phyloP scores from a whole-genome alignment of 2,329 filamentous ascomycete species.

The Orbilia javanica region DNA sequence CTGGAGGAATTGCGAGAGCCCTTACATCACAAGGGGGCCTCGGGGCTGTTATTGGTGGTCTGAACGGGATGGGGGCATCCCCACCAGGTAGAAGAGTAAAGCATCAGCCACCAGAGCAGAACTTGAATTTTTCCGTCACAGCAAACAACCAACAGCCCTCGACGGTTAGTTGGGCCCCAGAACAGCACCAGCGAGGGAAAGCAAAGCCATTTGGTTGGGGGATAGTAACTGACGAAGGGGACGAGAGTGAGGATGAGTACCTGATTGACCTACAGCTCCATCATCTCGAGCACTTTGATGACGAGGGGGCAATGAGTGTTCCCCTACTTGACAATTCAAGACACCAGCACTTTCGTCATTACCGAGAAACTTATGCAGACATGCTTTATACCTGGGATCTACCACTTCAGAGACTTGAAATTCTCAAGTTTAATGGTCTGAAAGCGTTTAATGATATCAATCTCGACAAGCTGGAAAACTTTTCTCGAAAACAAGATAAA shows the following conservation, averaged over 20 bases:
- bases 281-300: slow-evolving; percentile 76
- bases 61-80: slow-evolving; percentile 45
- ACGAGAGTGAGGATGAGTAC: slow-evolving; percentile 43
- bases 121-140: not conserved
- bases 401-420: slow-evolving; percentile 74
- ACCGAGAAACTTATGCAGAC: slow-evolving; percentile 76
- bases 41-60: slow-evolving; percentile 44
- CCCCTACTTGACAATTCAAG: slow-evolving; percentile 71
- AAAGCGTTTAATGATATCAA: slow-evolving; percentile 64
- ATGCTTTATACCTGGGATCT: slow-evolving; percentile 76
- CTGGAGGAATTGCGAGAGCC: slow-evolving; percentile 48
- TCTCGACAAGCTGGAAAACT: slow-evolving; percentile 41
- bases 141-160: slow-evolving; percentile 31
- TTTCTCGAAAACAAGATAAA: slow-evolving; percentile 50
- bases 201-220: slow-evolving; percentile 32
- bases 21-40: slow-evolving; percentile 46
- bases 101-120: slow-evolving; percentile 13
- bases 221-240: slow-evolving; percentile 45
- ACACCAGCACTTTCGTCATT: slow-evolving; percentile 71
- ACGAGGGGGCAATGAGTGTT: slow-evolving; percentile 75
- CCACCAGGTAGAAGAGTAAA: slow-evolving; percentile 36
- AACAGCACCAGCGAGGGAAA: slow-evolving; percentile 55
- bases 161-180: slow-evolving; percentile 51
- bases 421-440: slow-evolving; percentile 77
- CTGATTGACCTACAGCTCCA: slow-evolving; percentile 70